phyloP scores from a whole-genome alignment of 306 rosid species.

The Castanospermum australe region DNA sequence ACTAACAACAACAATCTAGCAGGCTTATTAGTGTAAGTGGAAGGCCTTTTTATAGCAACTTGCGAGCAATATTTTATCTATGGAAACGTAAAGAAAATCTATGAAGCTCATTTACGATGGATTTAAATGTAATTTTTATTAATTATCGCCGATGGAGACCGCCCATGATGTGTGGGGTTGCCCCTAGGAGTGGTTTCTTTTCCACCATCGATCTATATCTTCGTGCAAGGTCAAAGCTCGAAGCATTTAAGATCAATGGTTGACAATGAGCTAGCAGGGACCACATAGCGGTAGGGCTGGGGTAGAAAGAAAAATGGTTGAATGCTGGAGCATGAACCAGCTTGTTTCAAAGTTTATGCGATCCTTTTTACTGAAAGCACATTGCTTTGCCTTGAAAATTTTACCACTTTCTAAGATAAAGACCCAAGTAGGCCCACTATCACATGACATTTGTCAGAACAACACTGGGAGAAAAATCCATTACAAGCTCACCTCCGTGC shows the following conservation, averaged over 20 bases:
- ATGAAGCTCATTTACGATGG: constrained; percentile 34
- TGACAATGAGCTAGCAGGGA: constrained; percentile 22
- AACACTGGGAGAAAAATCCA: background rate
- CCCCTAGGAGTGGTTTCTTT: background rate
- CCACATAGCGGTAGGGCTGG: constrained; percentile 26
- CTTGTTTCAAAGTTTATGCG: background rate
- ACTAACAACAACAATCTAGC: constrained; percentile 33
- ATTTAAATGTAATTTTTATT: constrained; percentile 26
- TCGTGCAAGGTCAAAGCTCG: constrained; percentile 31
- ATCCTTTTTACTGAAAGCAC: constrained; percentile 29
- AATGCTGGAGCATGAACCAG: constrained; percentile 65
- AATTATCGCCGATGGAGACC: constrained; percentile 29
- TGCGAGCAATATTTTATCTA: constrained; percentile 11
- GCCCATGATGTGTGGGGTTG: constrained; percentile 66
- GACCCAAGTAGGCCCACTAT: constrained; percentile 52
- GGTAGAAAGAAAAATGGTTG: constrained; percentile 21
- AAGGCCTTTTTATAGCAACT: constrained; percentile 43
- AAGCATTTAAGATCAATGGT: constrained; percentile 35
- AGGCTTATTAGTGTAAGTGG: constrained; percentile 44
- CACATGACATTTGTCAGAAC: constrained; percentile 86
- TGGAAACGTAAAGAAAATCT: background rate
- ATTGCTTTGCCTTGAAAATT: constrained; percentile 28
- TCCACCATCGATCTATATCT: constrained; percentile 29
- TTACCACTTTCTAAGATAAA: constrained; percentile 37
- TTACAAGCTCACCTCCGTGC: constrained; percentile 1